Base-by-base conservation (phyloP, 129 eudicot species). In the Ambrosia artemisiifolia region DNA sequence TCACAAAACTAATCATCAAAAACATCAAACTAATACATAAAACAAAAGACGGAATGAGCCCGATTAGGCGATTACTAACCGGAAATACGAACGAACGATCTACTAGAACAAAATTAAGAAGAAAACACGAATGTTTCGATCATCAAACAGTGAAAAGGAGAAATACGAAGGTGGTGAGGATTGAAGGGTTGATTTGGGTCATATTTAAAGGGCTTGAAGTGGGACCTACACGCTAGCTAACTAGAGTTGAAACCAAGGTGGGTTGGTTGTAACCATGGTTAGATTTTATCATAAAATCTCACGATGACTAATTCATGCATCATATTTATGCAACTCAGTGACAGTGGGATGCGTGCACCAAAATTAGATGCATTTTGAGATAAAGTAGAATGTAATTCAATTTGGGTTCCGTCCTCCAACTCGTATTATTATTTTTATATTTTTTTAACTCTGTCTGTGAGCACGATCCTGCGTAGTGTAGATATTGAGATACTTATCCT, bases 191-290 rank as follows among this genome's bases (percentile, higher is more conserved):
- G 50, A 48, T 20, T 32, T 63, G 61, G 78, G 44, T 57, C 65
- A 53, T 48, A 67, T 80, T 80, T 84, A 80, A 77, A 84, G 82
- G 85, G 77, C 2, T 56, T 60, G 7, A 53, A 63, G 63, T 63
- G 80, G 78, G 77, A 28, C 77, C 76, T 6, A 64, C 72, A 49
- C 17, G 20, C 33, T 32, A 20, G 64, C 35, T 69, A 69, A 77
- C 70, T 55, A 17, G 59, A 50, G 42, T 47, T 24, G 0, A 19
- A 70, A 65, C 83, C 38, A 57, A 40, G 73, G 84, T 75, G 75
- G 40, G n/a, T 13, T 10, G 2, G 7, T 7, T 0, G 28, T 33
- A 74, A 74, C 83, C 69, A 56, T 75, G 69, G 84, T 74, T 80
- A 69, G 40, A 40, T 75, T 47, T 20, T 80, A 51, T 80, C 76